Evolutionary conservation across 192 early-diverging fungal species (phyloP).

Genomic region (Podila minutissima): DNA sequence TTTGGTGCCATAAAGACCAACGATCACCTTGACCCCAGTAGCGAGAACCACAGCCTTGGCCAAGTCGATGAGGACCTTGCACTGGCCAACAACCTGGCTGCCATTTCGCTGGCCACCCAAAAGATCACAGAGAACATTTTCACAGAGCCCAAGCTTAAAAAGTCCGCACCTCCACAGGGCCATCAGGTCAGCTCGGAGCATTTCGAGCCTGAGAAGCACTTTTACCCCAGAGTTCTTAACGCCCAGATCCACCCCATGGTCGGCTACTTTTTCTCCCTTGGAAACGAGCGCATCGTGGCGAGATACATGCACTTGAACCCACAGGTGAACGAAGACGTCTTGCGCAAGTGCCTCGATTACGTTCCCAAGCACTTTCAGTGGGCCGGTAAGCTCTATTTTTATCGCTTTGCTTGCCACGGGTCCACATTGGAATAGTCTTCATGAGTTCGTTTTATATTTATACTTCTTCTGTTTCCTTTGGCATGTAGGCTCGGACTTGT

Average conservation of each 20-base stretch:
- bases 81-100: constrained; percentile 46
- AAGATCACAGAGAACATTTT: constrained; percentile 50
- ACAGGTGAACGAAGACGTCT: constrained; percentile 70
- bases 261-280: constrained; percentile 83
- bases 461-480: neutral
- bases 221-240: constrained; percentile 90
- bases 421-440: neutral
- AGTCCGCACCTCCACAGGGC: constrained; percentile 22
- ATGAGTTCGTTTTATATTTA: neutral
- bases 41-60: constrained; percentile 5
- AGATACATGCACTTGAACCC: constrained; percentile 89
- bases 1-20: neutral
- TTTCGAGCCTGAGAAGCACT: constrained; percentile 87
- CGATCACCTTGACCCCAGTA: neutral
- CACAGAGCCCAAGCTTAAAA: constrained; percentile 45
- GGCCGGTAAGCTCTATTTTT: constrained; percentile 66
- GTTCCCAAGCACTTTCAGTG: constrained; percentile 84
- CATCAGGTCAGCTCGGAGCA: constrained; percentile 38
- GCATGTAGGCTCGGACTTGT: constrained; percentile 79
- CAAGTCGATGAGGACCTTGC: constrained; percentile 30
- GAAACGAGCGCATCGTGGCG: constrained; percentile 90
- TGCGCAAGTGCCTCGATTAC: constrained; percentile 72
- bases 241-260: constrained; percentile 91
- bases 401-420: neutral
- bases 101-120: constrained; percentile 45